These are phyloP conservation scores for Raphanus sativus DNA, from an alignment of 345 rosid genomes.

Conservation along the genomic window DNA sequence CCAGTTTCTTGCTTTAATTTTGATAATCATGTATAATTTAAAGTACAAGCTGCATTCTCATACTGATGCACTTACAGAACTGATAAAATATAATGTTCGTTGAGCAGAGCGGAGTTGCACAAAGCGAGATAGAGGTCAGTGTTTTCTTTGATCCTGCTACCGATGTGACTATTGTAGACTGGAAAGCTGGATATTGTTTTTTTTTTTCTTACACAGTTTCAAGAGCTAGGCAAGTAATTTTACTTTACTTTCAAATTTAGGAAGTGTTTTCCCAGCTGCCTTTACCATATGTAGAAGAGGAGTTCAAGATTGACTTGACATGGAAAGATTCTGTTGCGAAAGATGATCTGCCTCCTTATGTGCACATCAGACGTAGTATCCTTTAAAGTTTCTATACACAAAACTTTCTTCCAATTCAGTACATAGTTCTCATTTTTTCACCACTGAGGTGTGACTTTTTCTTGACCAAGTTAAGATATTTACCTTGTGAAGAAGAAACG, in stretches of 20 bases:
- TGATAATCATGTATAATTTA: slow-evolving; percentile 11
- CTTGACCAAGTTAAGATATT: slow-evolving; percentile 69
- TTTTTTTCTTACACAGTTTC: neutral
- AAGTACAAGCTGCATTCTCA: slow-evolving; percentile 11
- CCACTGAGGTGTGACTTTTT: slow-evolving; percentile 18
- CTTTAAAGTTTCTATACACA: slow-evolving; percentile 36
- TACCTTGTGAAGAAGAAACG: slow-evolving; percentile 86
- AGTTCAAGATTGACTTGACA: slow-evolving; percentile 75
- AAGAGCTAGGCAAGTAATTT: slow-evolving; percentile 4
- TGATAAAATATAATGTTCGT: slow-evolving; percentile 56
- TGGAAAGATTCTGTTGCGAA: slow-evolving; percentile 59
- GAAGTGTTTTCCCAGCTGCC: slow-evolving; percentile 77
- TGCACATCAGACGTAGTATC: slow-evolving; percentile 96
- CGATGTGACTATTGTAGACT: neutral
- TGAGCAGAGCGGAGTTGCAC: slow-evolving; percentile 73
- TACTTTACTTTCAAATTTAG: slow-evolving; percentile 39
- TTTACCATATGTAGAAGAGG: slow-evolving; percentile 74
- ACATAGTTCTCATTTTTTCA: neutral
- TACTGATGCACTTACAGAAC: slow-evolving; percentile 73
- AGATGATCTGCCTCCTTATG: slow-evolving; percentile 76
- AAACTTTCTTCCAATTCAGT: neutral
- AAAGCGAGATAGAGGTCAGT: slow-evolving; percentile 77
- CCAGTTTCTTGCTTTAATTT: slow-evolving; percentile 43
- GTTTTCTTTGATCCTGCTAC: slow-evolving; percentile 22
- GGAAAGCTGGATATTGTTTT: slow-evolving; percentile 5